These are phyloP conservation scores for Nakaseomyces delphensis DNA, from an alignment of 1,139 yeast genomes.

Conservation along the genomic window DNA sequence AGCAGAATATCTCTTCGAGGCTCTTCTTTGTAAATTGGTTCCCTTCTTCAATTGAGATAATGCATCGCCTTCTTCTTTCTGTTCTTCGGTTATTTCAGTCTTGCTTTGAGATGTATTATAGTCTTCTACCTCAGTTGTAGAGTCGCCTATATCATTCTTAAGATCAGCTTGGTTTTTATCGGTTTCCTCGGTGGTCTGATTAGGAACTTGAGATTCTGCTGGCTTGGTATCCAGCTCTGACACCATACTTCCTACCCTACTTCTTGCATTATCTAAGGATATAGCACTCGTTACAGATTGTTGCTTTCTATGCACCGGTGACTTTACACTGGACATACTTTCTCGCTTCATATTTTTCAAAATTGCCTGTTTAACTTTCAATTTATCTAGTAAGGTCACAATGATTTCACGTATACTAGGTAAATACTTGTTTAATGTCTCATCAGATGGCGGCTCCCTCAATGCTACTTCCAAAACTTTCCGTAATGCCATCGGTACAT, in stretches of 20 bases:
- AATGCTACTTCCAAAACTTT: slow-evolving; percentile 78
- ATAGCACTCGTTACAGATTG: slow-evolving; percentile 7
- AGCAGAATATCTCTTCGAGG: slow-evolving; percentile 80
- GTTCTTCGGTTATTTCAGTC: background rate
- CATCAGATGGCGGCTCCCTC: slow-evolving; percentile 79
- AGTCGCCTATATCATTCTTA: background rate
- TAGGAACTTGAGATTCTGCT: background rate
- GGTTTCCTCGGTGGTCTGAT: background rate
- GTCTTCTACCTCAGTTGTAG: background rate
- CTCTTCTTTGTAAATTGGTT: slow-evolving; percentile 77
- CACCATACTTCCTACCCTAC: slow-evolving; percentile 6
- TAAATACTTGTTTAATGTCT: slow-evolving; percentile 66
- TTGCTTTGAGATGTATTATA: background rate
- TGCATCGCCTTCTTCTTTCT: slow-evolving; percentile 39
- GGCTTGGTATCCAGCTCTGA: slow-evolving; percentile 2
- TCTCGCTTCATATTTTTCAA: slow-evolving; percentile 32
- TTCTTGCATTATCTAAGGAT: slow-evolving; percentile 5
- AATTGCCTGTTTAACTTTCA: slow-evolving; percentile 67
- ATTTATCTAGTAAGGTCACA: slow-evolving; percentile 66
- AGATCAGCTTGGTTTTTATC: background rate
- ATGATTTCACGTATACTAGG: slow-evolving; percentile 85
- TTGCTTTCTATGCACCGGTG: slow-evolving; percentile 10
- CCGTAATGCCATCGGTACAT: slow-evolving; percentile 66
- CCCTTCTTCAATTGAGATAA: slow-evolving; percentile 70
- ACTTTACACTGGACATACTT: slow-evolving; percentile 10